Conservation (phyloP, 805 yeast species). For the Starmera caribaea region DNA sequence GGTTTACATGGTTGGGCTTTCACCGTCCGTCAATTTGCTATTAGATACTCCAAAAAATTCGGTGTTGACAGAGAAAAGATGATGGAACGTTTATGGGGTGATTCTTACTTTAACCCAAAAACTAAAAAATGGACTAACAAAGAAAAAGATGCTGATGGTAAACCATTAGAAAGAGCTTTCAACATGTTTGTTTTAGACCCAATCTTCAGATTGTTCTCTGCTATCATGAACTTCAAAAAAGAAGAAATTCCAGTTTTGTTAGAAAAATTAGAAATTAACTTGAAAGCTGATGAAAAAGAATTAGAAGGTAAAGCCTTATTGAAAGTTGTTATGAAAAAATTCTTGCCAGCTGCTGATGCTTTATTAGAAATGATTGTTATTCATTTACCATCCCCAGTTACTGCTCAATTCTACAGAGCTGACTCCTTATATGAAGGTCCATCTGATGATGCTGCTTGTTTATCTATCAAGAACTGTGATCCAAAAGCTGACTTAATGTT, state of each 20-base stretch:
- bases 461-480: conserved; percentile 96
- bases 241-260: conserved; percentile 89
- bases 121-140: conserved; percentile 99
- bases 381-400: conserved; percentile 98
- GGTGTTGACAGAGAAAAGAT: conserved; percentile 97
- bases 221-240: conserved; percentile 99
- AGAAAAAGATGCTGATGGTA: conserved; percentile 92
- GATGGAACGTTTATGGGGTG: conserved; percentile 99
- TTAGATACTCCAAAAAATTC: conserved; percentile 97
- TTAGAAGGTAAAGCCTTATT: conserved; percentile 97
- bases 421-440: conserved; percentile 99
- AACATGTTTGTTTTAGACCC: conserved; percentile 99
- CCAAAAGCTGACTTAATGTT: conserved; percentile 97
- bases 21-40: conserved; percentile 98
- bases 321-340: conserved; percentile 98
- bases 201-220: conserved; percentile 92
- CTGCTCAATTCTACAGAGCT: conserved; percentile 99
- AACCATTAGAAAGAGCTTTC: conserved; percentile 97
- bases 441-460: conserved; percentile 79
- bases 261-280: conserved; percentile 86
- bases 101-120: conserved; percentile 99
- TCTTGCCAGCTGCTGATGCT: conserved; percentile 99
- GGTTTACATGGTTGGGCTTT: conserved; percentile 99
- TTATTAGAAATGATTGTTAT: conserved; percentile 96
- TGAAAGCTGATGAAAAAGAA: conserved; percentile 96